Evolutionary conservation across 2,329 filamentous ascomycete species (phyloP).

Genomic region (Aureobasidium sp.): DNA sequence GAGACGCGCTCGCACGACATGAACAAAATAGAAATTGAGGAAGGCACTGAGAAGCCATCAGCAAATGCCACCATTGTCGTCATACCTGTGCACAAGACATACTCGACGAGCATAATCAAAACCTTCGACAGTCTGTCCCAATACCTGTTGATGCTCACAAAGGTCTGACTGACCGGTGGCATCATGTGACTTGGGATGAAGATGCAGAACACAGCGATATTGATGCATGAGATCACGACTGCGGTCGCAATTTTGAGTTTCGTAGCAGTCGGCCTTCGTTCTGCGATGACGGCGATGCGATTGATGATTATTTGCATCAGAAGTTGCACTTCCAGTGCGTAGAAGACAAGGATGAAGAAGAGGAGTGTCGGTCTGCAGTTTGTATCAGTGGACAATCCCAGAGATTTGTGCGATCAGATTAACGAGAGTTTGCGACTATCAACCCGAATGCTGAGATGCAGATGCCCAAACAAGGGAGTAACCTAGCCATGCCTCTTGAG

Average conservation of each 20-base stretch:
- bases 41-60: constrained; percentile 12
- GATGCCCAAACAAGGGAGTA: no score
- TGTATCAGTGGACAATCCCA: neutral
- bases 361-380: neutral
- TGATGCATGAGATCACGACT: constrained; percentile 30
- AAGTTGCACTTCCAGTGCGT: constrained; percentile 12
- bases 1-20: constrained; percentile 37
- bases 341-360: constrained; percentile 20
- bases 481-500: no score
- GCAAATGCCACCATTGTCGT: no score
- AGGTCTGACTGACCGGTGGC: constrained; percentile 19
- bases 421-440: neutral
- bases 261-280: constrained; percentile 17
- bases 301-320: constrained; percentile 33
- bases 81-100: neutral
- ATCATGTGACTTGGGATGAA: constrained; percentile 34
- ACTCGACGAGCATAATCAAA: constrained; percentile 30
- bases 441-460: no score
- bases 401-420: no score
- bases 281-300: constrained; percentile 20
- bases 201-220: constrained; percentile 19
- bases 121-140: constrained; percentile 32
- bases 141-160: constrained; percentile 26
- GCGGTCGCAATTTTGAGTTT: constrained; percentile 31
- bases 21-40: constrained; percentile 33